Conservation (phyloP, 208 protist genomes). For the Crithidia mellificae region DNA sequence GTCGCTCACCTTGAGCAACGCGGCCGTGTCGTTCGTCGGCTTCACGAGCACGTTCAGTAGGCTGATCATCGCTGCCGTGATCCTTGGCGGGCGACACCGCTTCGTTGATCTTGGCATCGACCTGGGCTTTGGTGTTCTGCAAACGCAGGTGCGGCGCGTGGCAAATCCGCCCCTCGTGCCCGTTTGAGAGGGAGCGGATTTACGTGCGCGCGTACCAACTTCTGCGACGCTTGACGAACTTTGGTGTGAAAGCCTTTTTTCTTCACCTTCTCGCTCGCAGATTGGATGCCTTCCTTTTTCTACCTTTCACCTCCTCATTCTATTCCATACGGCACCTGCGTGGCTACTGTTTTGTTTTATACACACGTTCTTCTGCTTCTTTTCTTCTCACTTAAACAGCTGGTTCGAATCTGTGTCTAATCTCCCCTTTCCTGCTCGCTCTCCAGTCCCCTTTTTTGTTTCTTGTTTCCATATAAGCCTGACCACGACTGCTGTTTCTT, state of each 20-base stretch:
- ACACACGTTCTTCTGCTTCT: not conserved
- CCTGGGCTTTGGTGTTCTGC: conserved; percentile 56
- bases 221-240: too few relatives aligned
- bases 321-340: too few relatives aligned
- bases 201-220: too few relatives aligned
- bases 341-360: too few relatives aligned
- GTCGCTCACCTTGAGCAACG: conserved; percentile 37
- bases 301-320: too few relatives aligned
- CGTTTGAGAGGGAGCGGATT: not conserved
- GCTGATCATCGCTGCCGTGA: conserved; percentile 58
- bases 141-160: conserved; percentile 20
- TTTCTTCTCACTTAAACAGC: conserved; percentile 5
- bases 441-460: conserved; percentile 1
- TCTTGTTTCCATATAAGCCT: not conserved
- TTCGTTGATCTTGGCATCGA: conserved; percentile 83
- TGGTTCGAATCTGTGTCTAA: too few relatives aligned
- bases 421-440: too few relatives aligned
- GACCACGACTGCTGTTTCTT: not conserved
- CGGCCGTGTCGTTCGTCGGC: conserved; percentile 57
- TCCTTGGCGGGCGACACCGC: conserved; percentile 76
- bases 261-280: too few relatives aligned
- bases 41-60: conserved; percentile 50
- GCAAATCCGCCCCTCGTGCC: not conserved
- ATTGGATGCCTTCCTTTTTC: too few relatives aligned
- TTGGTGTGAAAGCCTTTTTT: not conserved